phyloP scores from a whole-genome alignment of 352 stramenopile species.

The Phytophthora uliginosa region DNA sequence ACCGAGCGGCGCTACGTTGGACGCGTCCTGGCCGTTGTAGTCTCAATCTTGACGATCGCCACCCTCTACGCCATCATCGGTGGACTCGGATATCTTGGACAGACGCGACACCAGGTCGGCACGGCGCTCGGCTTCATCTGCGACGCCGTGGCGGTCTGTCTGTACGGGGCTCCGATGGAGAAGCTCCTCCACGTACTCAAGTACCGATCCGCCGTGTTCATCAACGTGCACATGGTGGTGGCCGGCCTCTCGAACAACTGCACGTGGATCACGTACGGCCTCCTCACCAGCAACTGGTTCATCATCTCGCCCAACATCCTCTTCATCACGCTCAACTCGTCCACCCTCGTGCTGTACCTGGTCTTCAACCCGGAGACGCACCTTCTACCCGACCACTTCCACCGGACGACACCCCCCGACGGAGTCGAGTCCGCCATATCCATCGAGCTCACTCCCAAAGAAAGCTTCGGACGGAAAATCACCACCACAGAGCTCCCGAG shows the following conservation, averaged over 20 bases:
- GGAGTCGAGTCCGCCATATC: conserved; percentile 9
- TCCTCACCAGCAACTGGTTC: conserved; percentile 44
- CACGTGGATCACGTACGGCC: conserved; percentile 47
- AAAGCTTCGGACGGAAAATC: conserved; percentile 15
- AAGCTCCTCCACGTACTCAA: conserved; percentile 51
- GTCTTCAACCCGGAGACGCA: conserved; percentile 40
- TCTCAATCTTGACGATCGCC: conserved; percentile 26
- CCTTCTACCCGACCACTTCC: conserved; percentile 22
- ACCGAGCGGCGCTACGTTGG: conserved; percentile 32
- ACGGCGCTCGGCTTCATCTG: conserved; percentile 37
- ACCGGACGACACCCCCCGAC: conserved; percentile 2
- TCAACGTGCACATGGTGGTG: conserved; percentile 59
- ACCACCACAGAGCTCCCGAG: conserved; percentile 5
- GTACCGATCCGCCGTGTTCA: conserved; percentile 48
- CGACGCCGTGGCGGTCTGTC: conserved; percentile 40
- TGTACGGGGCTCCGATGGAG: conserved; percentile 52
- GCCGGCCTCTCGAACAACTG: conserved; percentile 53
- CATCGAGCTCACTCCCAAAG: conserved; percentile 20
- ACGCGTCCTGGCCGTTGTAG: conserved; percentile 28
- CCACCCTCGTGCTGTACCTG: conserved; percentile 38
- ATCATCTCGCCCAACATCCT: conserved; percentile 42
- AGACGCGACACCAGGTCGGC: conserved; percentile 31
- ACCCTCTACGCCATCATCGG: conserved; percentile 52
- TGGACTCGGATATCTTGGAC: conserved; percentile 34
- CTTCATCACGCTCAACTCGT: conserved; percentile 38